phyloP scores from a whole-genome alignment of 2,329 filamentous ascomycete genomes.

The Aureobasidium sp. region DNA sequence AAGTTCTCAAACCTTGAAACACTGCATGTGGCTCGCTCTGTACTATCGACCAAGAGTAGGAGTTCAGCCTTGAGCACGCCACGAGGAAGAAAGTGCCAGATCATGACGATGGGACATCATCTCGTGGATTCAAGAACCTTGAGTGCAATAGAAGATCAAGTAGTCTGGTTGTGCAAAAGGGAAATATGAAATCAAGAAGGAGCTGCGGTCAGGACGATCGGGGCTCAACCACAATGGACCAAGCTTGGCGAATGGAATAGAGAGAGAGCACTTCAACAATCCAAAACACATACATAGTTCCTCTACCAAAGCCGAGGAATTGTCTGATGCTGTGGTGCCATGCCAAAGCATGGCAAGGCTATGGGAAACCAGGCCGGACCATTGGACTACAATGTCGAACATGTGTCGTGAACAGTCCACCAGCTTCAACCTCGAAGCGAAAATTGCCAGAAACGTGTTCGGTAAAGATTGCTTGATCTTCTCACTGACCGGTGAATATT shows the following conservation, averaged over 20 bases:
- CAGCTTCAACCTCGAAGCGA: neutral
- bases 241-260: neutral
- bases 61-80: neutral
- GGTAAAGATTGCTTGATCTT: neutral
- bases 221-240: neutral
- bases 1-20: too few species aligned
- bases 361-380: neutral
- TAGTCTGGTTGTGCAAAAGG: too few species aligned
- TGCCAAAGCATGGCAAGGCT: neutral
- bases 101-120: neutral
- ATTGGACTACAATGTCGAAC: neutral
- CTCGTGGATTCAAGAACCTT: too few species aligned
- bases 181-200: neutral
- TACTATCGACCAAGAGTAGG: neutral
- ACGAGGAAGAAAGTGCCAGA: neutral
- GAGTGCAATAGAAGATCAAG: too few species aligned
- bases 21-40: neutral
- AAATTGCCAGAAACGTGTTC: neutral
- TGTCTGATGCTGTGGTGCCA: neutral
- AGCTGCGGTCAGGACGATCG: neutral
- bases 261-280: neutral
- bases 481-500: neutral
- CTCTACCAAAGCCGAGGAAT: neutral
- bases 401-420: too few species aligned
- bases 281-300: neutral